These are phyloP conservation scores for Chamaecyparis obtusa DNA, from an alignment of 75 land plant species.

Conservation along the genomic window DNA sequence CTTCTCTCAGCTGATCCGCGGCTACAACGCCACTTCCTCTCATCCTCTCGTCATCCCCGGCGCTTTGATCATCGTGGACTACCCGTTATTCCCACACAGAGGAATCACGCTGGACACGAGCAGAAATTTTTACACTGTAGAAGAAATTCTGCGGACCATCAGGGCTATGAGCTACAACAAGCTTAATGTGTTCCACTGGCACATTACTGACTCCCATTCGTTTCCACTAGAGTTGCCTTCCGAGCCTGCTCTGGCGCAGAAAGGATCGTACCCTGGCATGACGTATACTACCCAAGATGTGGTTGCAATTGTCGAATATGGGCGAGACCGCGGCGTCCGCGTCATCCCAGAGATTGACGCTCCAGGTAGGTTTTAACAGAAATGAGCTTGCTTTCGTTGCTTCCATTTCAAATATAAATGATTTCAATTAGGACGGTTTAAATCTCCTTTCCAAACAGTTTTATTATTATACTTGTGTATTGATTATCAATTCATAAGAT, in stretches of 20 bases:
- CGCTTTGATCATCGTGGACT: conserved; percentile 35
- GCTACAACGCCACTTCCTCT: conserved; percentile 10
- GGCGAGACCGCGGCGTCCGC: conserved; percentile 57
- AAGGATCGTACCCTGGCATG: conserved; percentile 66
- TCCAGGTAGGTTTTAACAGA: conserved; percentile 45
- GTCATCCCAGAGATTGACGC: conserved; percentile 82
- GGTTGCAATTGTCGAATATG: conserved; percentile 47
- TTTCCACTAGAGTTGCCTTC: conserved; percentile 75
- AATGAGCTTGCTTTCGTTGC: too few relatives aligned
- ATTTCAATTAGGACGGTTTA: too few relatives aligned
- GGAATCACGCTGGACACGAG: conserved; percentile 83
- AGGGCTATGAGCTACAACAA: conserved; percentile 71
- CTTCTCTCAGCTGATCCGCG: conserved; percentile 82
- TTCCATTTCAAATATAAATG: too few relatives aligned
- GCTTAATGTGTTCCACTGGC: conserved; percentile 94
- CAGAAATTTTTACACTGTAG: conserved; percentile 68
- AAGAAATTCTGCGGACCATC: conserved; percentile 63
- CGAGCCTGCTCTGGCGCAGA: conserved; percentile 71
- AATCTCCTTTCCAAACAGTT: too few relatives aligned
- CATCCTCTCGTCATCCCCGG: conserved; percentile 25
- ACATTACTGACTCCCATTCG: conserved; percentile 91
- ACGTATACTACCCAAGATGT: conserved; percentile 62
- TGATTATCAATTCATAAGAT: too few relatives aligned
- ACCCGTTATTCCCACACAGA: conserved; percentile 63
- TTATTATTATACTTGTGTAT: too few relatives aligned